A percentile compares a stretch with the other conserved stretches of the same genome.
Conservation (phyloP, 1,139 yeast genomes). For the Trichomonascaceae sp. region DNA sequence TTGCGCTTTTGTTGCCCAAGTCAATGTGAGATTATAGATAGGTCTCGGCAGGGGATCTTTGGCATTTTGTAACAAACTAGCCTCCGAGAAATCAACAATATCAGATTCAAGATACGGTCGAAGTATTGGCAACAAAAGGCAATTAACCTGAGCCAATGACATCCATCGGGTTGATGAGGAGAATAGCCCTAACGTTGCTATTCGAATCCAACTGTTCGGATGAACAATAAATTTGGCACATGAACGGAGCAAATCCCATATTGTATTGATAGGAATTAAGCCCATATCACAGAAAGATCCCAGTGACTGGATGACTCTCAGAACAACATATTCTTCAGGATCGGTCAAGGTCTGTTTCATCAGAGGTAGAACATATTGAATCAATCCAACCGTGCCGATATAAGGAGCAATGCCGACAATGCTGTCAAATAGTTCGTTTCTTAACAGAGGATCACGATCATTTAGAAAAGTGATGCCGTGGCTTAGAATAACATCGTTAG, state of each 20-base stretch:
- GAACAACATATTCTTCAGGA: slow-evolving; percentile 74
- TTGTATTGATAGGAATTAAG: slow-evolving; percentile 41
- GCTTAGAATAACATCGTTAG: slow-evolving; percentile 81
- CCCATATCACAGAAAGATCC: slow-evolving; percentile 52
- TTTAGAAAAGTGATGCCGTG: slow-evolving; percentile 89
- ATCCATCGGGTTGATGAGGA: slow-evolving; percentile 58
- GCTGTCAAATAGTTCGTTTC: slow-evolving; percentile 68
- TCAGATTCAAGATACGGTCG: slow-evolving; percentile 74
- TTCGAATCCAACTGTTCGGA: slow-evolving; percentile 85
- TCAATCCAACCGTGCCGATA: slow-evolving; percentile 76
- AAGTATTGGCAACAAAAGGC: slow-evolving; percentile 78
- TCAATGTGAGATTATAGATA: slow-evolving; percentile 57
- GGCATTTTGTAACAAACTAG: slow-evolving; percentile 55
- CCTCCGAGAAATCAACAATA: slow-evolving; percentile 59
- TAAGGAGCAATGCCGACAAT: slow-evolving; percentile 73
- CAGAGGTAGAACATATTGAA: slow-evolving; percentile 81
- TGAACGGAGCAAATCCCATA: slow-evolving; percentile 47
- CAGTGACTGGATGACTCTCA: slow-evolving; percentile 67
- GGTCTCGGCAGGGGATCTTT: slow-evolving; percentile 61
- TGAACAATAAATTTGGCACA: slow-evolving; percentile 58
- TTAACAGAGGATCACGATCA: slow-evolving; percentile 62
- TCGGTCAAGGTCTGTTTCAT: slow-evolving; percentile 77
- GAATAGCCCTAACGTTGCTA: slow-evolving; percentile 56
- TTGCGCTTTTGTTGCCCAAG: slow-evolving; percentile 66
- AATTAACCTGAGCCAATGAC: slow-evolving; percentile 71